phyloP scores from a whole-genome alignment of 2,329 filamentous ascomycete species.

The Davidsoniella virescens region DNA sequence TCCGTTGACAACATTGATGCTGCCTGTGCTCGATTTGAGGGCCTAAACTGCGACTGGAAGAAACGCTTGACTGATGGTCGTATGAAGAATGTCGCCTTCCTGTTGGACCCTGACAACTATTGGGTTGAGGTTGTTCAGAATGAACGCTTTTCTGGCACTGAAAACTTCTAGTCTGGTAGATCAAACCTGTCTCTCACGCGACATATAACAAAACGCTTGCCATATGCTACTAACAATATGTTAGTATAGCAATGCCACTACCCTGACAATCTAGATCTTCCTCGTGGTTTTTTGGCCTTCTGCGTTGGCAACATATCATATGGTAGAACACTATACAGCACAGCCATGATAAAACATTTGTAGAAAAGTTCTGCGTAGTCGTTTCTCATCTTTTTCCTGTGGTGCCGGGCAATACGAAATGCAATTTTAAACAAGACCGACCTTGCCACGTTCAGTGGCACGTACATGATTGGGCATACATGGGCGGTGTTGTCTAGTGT shows the following conservation, averaged over 20 bases:
- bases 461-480: conserved; percentile 3
- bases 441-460: conserved; percentile 2
- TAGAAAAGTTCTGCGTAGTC: conserved; percentile 12
- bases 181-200: neutral
- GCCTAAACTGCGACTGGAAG: conserved; percentile 73
- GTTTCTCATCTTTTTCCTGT: conserved; percentile 9
- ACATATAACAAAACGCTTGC: too few relatives aligned
- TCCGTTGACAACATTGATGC: conserved; percentile 78
- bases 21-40: conserved; percentile 75
- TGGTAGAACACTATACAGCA: conserved; percentile 8
- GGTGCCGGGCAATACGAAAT: conserved; percentile 6
- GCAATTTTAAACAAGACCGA: conserved; percentile 5
- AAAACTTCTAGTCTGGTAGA: conserved; percentile 29
- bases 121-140: conserved; percentile 76
- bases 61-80: conserved; percentile 82
- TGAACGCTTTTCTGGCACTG: conserved; percentile 41
- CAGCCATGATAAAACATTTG: conserved; percentile 9
- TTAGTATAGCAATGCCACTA: neutral
- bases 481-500: conserved; percentile 3
- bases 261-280: neutral
- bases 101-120: conserved; percentile 77
- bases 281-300: too few relatives aligned
- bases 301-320: neutral
- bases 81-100: conserved; percentile 89
- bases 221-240: neutral